Evolutionary conservation across 257 asterid species (phyloP).

Genomic region (Solanum tarijense): DNA sequence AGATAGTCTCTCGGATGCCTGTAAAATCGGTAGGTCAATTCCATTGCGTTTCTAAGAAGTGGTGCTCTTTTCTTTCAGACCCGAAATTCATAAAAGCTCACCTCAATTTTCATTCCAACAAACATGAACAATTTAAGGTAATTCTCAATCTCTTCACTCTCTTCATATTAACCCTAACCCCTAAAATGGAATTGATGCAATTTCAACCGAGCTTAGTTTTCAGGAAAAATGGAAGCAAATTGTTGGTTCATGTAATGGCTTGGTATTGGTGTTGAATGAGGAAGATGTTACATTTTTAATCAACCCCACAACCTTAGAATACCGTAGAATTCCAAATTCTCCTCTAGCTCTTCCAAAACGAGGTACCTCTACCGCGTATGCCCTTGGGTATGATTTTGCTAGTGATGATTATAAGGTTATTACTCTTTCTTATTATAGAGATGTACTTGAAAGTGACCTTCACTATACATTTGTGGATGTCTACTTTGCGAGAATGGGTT

Average conservation of each 20-base stretch:
- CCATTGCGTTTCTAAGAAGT: not conserved
- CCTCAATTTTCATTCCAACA: too few relatives aligned
- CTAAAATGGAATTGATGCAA: too few relatives aligned
- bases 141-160: too few relatives aligned
- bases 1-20: not conserved
- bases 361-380: not conserved
- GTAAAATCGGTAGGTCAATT: not conserved
- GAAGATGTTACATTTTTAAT: not conserved
- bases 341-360: not conserved
- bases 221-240: not conserved
- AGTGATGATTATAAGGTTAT: slow-evolving; percentile 39
- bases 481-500: not conserved
- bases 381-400: slow-evolving; percentile 27
- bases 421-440: slow-evolving; percentile 13
- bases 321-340: not conserved
- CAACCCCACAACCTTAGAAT: not conserved
- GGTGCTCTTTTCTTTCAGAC: slow-evolving; percentile 7
- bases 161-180: too few relatives aligned
- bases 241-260: not conserved
- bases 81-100: not conserved
- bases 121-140: too few relatives aligned
- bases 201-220: too few relatives aligned
- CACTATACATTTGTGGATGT: not conserved
- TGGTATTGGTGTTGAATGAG: not conserved
- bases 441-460: not conserved